Conservation (phyloP, 1,139 yeast species). For the Debaryomyces sp. region DNA sequence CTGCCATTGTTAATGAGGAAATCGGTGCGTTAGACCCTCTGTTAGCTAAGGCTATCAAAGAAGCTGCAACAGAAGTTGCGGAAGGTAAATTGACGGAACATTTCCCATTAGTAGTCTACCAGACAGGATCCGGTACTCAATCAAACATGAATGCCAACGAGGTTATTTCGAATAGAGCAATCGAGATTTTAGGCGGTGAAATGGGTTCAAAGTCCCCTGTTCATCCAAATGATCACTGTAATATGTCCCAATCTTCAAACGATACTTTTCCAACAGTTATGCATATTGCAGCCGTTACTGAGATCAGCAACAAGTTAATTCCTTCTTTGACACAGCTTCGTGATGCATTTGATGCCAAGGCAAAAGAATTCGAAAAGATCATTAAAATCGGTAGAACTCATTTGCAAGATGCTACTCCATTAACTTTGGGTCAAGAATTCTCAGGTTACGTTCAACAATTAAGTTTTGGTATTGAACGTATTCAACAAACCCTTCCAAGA, state of each 20-base stretch:
- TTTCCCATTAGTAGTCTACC: constrained; percentile 94
- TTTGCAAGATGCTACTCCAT: constrained; percentile 93
- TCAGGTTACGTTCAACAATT: constrained; percentile 90
- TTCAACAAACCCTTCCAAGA: constrained; percentile 67
- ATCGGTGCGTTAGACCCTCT: constrained; percentile 76
- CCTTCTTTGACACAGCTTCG: constrained; percentile 75
- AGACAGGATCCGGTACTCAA: constrained; percentile 96
- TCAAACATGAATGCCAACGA: constrained; percentile 96
- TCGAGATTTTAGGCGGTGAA: constrained; percentile 84
- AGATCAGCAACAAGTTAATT: constrained; percentile 66
- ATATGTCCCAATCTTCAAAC: constrained; percentile 93
- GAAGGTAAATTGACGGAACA: constrained; percentile 84
- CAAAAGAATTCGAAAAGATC: constrained; percentile 75
- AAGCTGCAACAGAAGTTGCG: constrained; percentile 88
- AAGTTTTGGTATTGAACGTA: constrained; percentile 78
- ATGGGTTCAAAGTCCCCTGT: constrained; percentile 86
- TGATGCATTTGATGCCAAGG: constrained; percentile 67
- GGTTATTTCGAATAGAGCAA: constrained; percentile 93
- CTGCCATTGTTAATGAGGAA: constrained; percentile 80
- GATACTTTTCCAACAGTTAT: constrained; percentile 96
- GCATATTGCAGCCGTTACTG: constrained; percentile 95
- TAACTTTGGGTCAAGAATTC: constrained; percentile 93
- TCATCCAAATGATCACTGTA: constrained; percentile 95
- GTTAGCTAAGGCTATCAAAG: constrained; percentile 73
- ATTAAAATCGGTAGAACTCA: constrained; percentile 97